These are phyloP conservation scores for Blastobotrys raffinosifermentans DNA, from an alignment of 1,139 yeast genomes.

Conservation along the genomic window DNA sequence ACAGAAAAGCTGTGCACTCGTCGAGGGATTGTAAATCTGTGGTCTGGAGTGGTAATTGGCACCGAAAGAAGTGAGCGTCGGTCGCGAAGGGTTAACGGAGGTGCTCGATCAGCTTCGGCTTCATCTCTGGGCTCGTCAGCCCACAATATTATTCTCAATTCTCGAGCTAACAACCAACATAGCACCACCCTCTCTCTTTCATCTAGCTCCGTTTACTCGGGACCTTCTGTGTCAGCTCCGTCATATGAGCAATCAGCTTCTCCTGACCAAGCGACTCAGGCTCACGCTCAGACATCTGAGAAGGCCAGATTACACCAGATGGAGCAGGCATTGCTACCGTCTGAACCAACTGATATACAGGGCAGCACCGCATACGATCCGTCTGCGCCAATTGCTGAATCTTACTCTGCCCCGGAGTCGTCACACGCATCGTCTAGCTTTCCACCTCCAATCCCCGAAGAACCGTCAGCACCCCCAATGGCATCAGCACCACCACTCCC, in stretches of 20 bases:
- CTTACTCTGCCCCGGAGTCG: conserved; percentile 7
- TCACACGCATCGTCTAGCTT: conserved; percentile 4
- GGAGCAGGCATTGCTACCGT: conserved; percentile 56
- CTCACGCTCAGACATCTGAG: conserved; percentile 31
- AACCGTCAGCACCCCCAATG: conserved; percentile 5
- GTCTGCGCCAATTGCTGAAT: conserved; percentile 5
- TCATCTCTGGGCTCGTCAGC: conserved; percentile 17
- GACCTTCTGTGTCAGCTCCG: conserved; percentile 6
- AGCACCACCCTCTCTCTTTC: too few species aligned
- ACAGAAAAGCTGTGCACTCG: conserved; percentile 71
- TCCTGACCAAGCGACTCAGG: conserved; percentile 5
- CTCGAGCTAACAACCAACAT: too few species aligned
- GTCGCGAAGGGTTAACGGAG: too few species aligned
- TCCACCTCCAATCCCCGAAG: conserved; percentile 5
- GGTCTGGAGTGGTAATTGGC: conserved; percentile 75
- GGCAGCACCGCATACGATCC: conserved; percentile 6
- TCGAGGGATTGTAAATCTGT: conserved; percentile 70
- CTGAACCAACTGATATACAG: conserved; percentile 41
- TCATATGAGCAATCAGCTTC: conserved; percentile 13
- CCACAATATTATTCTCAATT: too few species aligned
- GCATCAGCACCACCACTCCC: too few species aligned
- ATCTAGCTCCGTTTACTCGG: conserved; percentile 1
- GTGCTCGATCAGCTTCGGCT: conserved; percentile 17
- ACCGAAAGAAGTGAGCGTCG: conserved; percentile 54
- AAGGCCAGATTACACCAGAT: conserved; percentile 49